Evolutionary conservation across 345 rosid genomes (phyloP).

Genomic region (Eutrema heterophyllum): DNA sequence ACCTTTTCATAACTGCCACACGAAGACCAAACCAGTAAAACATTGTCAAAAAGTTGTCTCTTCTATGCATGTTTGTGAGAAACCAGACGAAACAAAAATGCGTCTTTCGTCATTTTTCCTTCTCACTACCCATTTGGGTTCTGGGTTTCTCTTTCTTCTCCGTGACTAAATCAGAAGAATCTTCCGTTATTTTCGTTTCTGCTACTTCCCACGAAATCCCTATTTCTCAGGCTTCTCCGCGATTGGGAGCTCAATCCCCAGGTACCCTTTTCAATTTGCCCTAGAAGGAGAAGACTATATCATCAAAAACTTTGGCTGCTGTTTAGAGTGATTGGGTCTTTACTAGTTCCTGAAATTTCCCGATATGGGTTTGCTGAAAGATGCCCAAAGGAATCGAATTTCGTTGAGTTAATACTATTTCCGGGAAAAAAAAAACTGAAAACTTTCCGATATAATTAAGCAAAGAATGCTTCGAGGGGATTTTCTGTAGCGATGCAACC

Average conservation of each 20-base stretch:
- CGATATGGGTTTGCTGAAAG: not conserved
- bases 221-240: constrained; percentile 41
- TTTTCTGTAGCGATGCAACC: too few relatives aligned
- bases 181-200: constrained; percentile 32
- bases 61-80: constrained; percentile 25
- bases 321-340: not conserved
- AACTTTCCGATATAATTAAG: constrained; percentile 6
- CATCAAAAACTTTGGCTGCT: not conserved
- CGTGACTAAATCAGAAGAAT: constrained; percentile 36
- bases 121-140: constrained; percentile 49
- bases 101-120: constrained; percentile 12
- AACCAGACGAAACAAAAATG: too few relatives aligned
- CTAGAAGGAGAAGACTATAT: too few relatives aligned
- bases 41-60: constrained; percentile 1
- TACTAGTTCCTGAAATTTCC: constrained; percentile 2
- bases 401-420: not conserved
- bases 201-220: constrained; percentile 37
- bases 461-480: not conserved
- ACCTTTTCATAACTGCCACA: constrained; percentile 36
- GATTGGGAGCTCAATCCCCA: constrained; percentile 65
- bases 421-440: not conserved
- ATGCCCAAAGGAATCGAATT: constrained; percentile 6
- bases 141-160: constrained; percentile 36
- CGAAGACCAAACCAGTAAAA: not conserved
- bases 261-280: constrained; percentile 37